Base-by-base conservation (phyloP, 345 rosid genomes). In the Nephelium lappaceum region DNA sequence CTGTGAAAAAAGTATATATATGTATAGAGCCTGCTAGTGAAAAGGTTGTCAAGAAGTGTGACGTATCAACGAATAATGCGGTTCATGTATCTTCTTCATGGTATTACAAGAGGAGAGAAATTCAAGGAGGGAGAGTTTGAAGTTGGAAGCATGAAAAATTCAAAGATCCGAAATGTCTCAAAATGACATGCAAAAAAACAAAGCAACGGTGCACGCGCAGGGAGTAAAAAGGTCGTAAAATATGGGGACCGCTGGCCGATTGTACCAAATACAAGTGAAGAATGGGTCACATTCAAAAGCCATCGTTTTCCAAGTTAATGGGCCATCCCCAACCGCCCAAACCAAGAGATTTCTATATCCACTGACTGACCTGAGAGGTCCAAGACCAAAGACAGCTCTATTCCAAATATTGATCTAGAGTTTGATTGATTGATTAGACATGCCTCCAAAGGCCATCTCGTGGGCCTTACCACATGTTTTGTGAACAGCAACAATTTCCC, bases 311-410 rank as follows among this genome's bases (percentile, higher is more conserved):
- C 27, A 25, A 31, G 27, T 18, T 15, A 5, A 55, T 67, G 81
- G 83, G 78, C 77, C 82, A 74, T 65, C 85, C 82, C 68, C 81
- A 80, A 82, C 89, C 84, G 87, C 84, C 89, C 89, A 74, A 83
- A 57, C 25, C 66, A 51, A 10, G 11, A 47, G 51, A 19, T 71
- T 57, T 51, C 60, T 41, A 41, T 41, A 6, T 41, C 43, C 7
- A 41, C 43, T 41, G 43, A 81, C 75, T 75, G 82, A 69, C 86
- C 83, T 83, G 79, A 42, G 23, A 71, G 77, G 79, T 72, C 84
- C 83, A 81, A 72, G 71, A 78, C 83, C 85, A 75, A 67, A 69
- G 77, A 77, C 80, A 77, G 45, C 80, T 71, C 67, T 71, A 2
- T 65, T 79, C 63, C 83, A 76, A 81, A 81, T 21, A 74, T 67